Evolutionary conservation across 345 rosid genomes (phyloP), one percentile per base, ranked within the genome.

Genomic region (Draba incana): DNA sequence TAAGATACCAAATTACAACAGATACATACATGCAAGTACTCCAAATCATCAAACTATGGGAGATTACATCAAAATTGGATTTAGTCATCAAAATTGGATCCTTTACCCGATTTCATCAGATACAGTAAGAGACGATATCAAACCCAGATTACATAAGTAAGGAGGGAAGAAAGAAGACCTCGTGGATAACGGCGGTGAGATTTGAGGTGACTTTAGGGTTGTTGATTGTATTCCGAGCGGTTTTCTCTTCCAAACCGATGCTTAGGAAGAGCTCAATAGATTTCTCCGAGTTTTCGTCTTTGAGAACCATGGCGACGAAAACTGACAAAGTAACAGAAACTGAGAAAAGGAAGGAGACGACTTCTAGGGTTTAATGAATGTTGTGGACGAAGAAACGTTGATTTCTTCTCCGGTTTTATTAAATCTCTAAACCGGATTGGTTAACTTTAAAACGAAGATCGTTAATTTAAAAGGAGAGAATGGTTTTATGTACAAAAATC

Each of bases 131-230:
- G 9, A 12, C n/a, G 4, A 25, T 45, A 24, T 0, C 23, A 2
- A 63, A 47, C 23, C 12, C 30, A 51, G 15, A 46, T 31, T 6
- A 35, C 13, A 42, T 50, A 38, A 6, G 11, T 27, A 39, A 8
- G n/a, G 48, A 45, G 59, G 35, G 13, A n/a, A n/a, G 27, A 57
- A 51, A 6, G 31, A 35, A 27, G 6, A 91, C 99, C 98, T 94
- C 98, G 81, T 75, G 77, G 59, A 94, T 85, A 70, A 94, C 89
- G 70, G 86, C 84, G 5, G 86, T 83, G 57, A 94, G 88, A 77
- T 87, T 94, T 65, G 85, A 41, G 50, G 97, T 94, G 74, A 94
- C 92, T 81, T 91, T 91, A 77, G 75, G 75, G 77, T 91, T 94
- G 51, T 93, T 92, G 15, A 89, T 52, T 56, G 99, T 89, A 83